Evolutionary conservation across 2,329 filamentous ascomycete species (phyloP), one percentile per base, ranked within the genome.

Genomic region (Aureobasidium mangrovei): DNA sequence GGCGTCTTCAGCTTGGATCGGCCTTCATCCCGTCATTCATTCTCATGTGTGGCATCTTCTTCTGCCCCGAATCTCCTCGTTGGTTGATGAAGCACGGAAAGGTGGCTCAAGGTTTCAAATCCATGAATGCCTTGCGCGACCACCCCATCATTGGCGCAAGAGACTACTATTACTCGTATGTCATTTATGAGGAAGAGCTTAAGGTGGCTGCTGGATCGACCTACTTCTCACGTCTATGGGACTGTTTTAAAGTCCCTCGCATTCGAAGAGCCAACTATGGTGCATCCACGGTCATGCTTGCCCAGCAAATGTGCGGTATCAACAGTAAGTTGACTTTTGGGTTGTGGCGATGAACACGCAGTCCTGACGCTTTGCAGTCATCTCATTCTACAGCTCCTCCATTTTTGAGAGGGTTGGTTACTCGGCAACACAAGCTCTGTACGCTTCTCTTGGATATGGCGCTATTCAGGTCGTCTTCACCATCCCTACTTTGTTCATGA

Each of bases 1-100:
- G 84, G 84, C 78, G 84, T 28, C 69, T 86, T 39, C 85, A 85
- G 81, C 77, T 88, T 70, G 81, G 76, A 5, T 85, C 81, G 2
- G 82, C 84, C 7, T 77, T 85, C 66, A 72, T 69, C 32, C 69
- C 68, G 18, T 64, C 69, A 7, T 62, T 71, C 56, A 60, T 69
- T 54, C 63, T 71, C 4, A 58, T 58, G 33, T 35, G 42, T 31
- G 64, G 64, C 27, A 66, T 71, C 49, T 70, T 54, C 52, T 66
- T 70, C 59, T 68, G 64, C 54, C 64, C 31, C 8, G 57, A 59
- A 43, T 56, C 47, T 12, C 57, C 55, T 33, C 65, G 75, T 59
- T 77, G 75, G 75, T 67, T 76, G 26, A 78, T 79, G 61, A 71
- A 76, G 61, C 71, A 77, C 43, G 64, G 69, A 39, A 69, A 71